Evolutionary conservation across 2,329 filamentous ascomycete species (phyloP).

Genomic region (Cladosporium sp.): DNA sequence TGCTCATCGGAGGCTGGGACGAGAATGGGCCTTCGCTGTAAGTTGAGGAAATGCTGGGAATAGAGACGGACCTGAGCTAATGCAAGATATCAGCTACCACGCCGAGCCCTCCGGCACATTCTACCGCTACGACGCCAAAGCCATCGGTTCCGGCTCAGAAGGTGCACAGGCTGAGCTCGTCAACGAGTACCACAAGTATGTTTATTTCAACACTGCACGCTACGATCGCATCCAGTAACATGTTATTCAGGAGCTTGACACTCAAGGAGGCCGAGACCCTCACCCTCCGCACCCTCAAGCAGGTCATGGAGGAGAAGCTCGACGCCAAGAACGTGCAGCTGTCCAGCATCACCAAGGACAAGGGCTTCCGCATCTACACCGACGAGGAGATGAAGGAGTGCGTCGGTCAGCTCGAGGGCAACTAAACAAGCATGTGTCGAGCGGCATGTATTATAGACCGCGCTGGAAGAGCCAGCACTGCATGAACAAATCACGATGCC

Average conservation of each 20-base stretch:
- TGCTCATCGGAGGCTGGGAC: conserved; percentile 95
- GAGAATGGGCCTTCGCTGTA: conserved; percentile 92
- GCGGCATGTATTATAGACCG: conserved; percentile 15
- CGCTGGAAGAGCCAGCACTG: conserved; percentile 8
- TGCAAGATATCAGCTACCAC: conserved; percentile 65
- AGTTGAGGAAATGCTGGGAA: conserved; percentile 29
- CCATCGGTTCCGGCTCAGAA: conserved; percentile 95
- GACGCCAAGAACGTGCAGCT: conserved; percentile 98
- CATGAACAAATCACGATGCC: conserved; percentile 15
- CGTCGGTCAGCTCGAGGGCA: conserved; percentile 71
- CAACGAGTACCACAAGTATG: conserved; percentile 90
- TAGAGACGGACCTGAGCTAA: background rate
- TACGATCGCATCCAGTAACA: background rate
- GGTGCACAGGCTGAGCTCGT: conserved; percentile 97
- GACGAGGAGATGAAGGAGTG: conserved; percentile 96
- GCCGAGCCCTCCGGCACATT: conserved; percentile 97
- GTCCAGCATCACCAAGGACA: conserved; percentile 95
- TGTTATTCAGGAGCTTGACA: conserved; percentile 65
- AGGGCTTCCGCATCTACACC: conserved; percentile 97
- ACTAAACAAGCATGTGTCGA: conserved; percentile 34
- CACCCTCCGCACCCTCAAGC: conserved; percentile 96
- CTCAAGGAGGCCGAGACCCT: conserved; percentile 90
- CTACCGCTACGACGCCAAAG: conserved; percentile 98
- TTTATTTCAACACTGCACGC: background rate
- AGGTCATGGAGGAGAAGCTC: conserved; percentile 99